phyloP scores from a whole-genome alignment of 2,329 filamentous ascomycete species.

The Trichoderma sp. region DNA sequence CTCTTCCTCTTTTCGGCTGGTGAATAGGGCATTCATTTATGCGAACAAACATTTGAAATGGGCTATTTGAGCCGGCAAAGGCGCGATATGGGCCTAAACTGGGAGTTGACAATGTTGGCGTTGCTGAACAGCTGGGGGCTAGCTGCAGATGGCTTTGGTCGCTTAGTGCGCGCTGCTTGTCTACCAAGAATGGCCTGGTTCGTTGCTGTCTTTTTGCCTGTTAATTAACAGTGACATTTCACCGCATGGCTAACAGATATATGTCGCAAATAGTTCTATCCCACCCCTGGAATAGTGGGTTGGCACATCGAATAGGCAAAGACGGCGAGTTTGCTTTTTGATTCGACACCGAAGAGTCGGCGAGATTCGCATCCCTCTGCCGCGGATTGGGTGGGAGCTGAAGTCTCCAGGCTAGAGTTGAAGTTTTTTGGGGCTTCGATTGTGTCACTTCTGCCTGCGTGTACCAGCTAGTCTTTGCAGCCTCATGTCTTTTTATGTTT shows the following conservation, averaged over 20 bases:
- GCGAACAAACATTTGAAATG: background rate
- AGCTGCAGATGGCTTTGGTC: constrained; percentile 13
- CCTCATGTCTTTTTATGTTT: background rate
- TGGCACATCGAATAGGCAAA: background rate
- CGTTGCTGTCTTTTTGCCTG: background rate
- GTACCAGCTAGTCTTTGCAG: background rate
- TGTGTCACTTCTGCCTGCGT: background rate
- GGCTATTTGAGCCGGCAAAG: background rate
- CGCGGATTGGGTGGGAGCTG: background rate
- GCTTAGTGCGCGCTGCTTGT: constrained; percentile 6
- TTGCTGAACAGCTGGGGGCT: background rate
- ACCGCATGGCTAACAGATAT: background rate
- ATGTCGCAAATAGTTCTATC: background rate
- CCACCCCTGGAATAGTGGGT: background rate
- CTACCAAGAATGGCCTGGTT: background rate
- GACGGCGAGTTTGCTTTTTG: background rate
- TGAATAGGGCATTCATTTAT: background rate
- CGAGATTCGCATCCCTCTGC: background rate
- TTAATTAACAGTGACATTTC: constrained; percentile 13
- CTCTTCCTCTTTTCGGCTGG: background rate
- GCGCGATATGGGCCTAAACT: background rate
- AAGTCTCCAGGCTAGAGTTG: background rate
- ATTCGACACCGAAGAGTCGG: background rate
- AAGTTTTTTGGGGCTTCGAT: background rate
- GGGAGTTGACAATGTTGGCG: background rate